A percentile compares a stretch with the other conserved stretches of the same genome.
These are phyloP conservation scores for Linnemannia zychae DNA, from an alignment of 192 early-diverging fungal species.

Conservation along the genomic window DNA sequence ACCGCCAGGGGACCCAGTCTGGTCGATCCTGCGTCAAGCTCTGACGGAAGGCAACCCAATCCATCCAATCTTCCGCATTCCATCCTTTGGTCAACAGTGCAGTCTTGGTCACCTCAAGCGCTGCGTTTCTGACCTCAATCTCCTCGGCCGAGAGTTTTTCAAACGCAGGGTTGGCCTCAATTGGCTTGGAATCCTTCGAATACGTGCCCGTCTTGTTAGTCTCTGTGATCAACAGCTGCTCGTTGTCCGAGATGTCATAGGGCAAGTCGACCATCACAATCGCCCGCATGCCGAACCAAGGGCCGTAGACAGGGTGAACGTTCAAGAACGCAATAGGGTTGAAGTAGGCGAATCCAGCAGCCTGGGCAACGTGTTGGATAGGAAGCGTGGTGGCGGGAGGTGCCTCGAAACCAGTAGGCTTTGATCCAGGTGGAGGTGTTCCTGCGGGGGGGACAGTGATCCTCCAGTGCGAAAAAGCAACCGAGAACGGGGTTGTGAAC, in stretches of 20 bases:
- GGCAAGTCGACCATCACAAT: slow-evolving; percentile 50
- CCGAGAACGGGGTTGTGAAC: slow-evolving; percentile 35
- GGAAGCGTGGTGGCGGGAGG: slow-evolving; percentile 30
- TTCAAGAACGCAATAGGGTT: slow-evolving; percentile 45
- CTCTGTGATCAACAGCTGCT: slow-evolving; percentile 32
- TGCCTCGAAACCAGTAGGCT: slow-evolving; percentile 49
- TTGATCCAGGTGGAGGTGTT: slow-evolving; percentile 38
- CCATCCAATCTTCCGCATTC: slow-evolving; percentile 43
- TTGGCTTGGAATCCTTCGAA: slow-evolving; percentile 38
- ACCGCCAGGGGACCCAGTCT: slow-evolving; percentile 42
- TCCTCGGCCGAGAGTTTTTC: slow-evolving; percentile 10
- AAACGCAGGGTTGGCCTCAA: slow-evolving; percentile 46
- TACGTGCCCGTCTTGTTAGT: slow-evolving; percentile 34
- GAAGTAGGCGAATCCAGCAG: slow-evolving; percentile 51
- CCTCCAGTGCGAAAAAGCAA: slow-evolving; percentile 51
- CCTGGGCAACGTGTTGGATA: slow-evolving; percentile 51
- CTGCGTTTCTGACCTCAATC: slow-evolving; percentile 23
- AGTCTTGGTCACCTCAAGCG: slow-evolving; percentile 39
- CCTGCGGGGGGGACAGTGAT: slow-evolving; percentile 45
- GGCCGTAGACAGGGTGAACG: slow-evolving; percentile 51
- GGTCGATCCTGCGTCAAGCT: slow-evolving; percentile 25
- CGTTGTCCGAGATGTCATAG: slow-evolving; percentile 48
- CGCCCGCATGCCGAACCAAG: slow-evolving; percentile 52
- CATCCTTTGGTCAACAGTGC: slow-evolving; percentile 44
- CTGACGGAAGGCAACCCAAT: slow-evolving; percentile 49